Base-by-base conservation (phyloP, 805 yeast species). In the Lachancea sp. region DNA sequence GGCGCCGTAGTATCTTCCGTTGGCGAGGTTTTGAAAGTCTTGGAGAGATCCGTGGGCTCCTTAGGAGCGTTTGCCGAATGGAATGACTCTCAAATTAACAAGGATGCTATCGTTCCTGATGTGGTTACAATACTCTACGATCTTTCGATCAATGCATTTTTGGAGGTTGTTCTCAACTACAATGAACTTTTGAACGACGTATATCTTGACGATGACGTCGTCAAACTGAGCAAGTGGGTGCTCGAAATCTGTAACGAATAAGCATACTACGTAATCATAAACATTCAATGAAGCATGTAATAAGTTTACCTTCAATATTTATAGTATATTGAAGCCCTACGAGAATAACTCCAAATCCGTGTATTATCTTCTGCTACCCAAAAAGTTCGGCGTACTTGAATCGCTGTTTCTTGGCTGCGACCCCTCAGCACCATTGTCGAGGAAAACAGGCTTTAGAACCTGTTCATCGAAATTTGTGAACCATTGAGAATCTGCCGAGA, bases 391-490 rank as follows among this genome's bases (percentile, higher is more conserved):
- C 9, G 45, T 42, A 26, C 38, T 32, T 15, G 46, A 32, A 10
- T 33, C 46, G 38, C 46, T 44, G 18, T 25, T 41, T 20, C 42
- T 33, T 18, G 40, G 29, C 33, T 43, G 38, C 1, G 47, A 44
- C 12, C 41, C 31, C 13, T 38, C 42, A 13, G 31, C 31, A 32
- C 36, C 31, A 48, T 69, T 71, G 55, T 91, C 98, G 47, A 90
- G 73, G 43, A 91, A 74, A 0, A 88, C 96, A 1, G 97, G 97
- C 63, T 90, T 90, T 56, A 93, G 72, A 18, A 93, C 93, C 60
- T 87, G 87, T 56, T 93, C 96, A 61, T 93, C 99, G 59, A 93
- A 87, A 55, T 79, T 83, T 17, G 87, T 83, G 63, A 93, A 93
- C 98, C 99, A 91, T 60, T 77, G 81, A 10, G 90, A 85, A 45